These are phyloP conservation scores for Corylus avellana DNA, from an alignment of 306 rosid species.

Conservation along the genomic window DNA sequence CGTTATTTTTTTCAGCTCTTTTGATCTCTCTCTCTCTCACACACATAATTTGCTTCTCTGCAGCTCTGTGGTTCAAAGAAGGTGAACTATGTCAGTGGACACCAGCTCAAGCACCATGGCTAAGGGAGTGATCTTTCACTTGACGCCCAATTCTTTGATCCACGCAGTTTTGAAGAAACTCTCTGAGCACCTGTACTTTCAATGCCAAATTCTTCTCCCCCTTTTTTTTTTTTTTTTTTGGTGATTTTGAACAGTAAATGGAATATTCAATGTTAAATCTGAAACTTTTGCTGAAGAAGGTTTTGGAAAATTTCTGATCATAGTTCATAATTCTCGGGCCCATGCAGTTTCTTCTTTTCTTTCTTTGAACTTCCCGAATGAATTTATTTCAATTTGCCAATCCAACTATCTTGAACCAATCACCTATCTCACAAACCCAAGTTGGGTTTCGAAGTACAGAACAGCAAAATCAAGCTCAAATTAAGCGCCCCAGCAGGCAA, in stretches of 20 bases:
- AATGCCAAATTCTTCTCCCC: not conserved
- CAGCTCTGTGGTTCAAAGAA: slow-evolving; percentile 97
- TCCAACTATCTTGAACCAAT: not conserved
- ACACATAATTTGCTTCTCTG: slow-evolving; percentile 21
- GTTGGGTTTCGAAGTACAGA: not conserved
- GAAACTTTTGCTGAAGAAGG: not conserved
- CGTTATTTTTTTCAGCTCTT: not conserved
- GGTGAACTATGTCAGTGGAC: slow-evolving; percentile 81
- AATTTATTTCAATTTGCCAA: not conserved
- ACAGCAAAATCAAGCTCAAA: not conserved
- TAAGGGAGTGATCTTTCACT: slow-evolving; percentile 62
- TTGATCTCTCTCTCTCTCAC: no score
- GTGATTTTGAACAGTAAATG: not conserved
- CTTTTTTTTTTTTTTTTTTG: not conserved
- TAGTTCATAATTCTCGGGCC: not conserved
- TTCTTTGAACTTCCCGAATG: not conserved
- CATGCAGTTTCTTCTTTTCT: not conserved
- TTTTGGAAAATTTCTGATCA: not conserved
- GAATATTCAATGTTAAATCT: slow-evolving; percentile 14
- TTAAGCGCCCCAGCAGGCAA: not conserved
- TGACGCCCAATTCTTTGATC: slow-evolving; percentile 11
- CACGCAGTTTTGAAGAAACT: slow-evolving; percentile 32
- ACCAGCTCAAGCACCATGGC: slow-evolving; percentile 69
- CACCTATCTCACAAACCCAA: not conserved
- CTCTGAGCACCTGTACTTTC: not conserved